Evolutionary conservation across 148 eudicot species (phyloP).

Genomic region (Rheum nobile): DNA sequence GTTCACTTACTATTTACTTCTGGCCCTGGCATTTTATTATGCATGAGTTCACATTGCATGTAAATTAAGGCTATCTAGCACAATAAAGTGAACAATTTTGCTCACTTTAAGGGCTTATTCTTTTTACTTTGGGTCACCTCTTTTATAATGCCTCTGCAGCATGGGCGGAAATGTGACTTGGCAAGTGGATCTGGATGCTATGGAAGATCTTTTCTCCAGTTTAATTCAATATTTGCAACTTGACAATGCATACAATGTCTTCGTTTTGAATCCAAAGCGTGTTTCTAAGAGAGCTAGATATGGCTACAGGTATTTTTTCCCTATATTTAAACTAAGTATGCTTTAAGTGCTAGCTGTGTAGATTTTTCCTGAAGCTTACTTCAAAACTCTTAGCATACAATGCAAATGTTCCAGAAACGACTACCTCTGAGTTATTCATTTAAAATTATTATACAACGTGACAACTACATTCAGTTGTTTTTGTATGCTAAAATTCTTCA

Average conservation of each 20-base stretch:
- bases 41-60: neutral
- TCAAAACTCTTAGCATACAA: neutral
- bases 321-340: neutral
- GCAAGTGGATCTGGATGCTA: slow-evolving; percentile 96
- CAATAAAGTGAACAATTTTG: neutral
- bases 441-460: neutral
- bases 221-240: slow-evolving; percentile 72
- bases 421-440: neutral
- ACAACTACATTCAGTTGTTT: neutral
- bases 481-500: neutral
- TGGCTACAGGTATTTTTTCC: slow-evolving; percentile 66
- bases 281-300: slow-evolving; percentile 46
- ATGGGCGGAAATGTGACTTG: slow-evolving; percentile 37
- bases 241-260: slow-evolving; percentile 74
- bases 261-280: slow-evolving; percentile 74
- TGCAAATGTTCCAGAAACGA: neutral
- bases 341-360: neutral
- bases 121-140: neutral
- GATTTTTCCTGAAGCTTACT: neutral
- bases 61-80: neutral
- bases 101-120: neutral
- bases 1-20: neutral
- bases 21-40: neutral
- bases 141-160: slow-evolving; percentile 19
- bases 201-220: slow-evolving; percentile 71